Evolutionary conservation across 2,329 filamentous ascomycete genomes (phyloP).

Genomic region (Arachnomyces sp.): DNA sequence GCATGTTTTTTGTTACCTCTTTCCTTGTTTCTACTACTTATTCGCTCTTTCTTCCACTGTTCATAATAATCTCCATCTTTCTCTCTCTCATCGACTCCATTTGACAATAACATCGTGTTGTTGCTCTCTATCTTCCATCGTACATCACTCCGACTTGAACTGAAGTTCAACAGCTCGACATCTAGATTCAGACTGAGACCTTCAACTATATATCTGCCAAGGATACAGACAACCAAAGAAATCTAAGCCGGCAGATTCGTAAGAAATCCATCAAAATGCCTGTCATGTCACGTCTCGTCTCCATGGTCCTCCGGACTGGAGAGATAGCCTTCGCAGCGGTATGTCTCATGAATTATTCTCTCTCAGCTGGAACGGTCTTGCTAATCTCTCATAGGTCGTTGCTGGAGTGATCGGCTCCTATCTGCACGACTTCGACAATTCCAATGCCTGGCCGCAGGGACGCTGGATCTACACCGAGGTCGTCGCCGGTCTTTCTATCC

Average conservation of each 20-base stretch:
- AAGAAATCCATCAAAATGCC: conserved; percentile 32
- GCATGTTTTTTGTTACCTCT: too few relatives aligned
- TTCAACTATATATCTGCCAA: too few relatives aligned
- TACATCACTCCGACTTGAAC: too few relatives aligned
- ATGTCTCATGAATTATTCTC: conserved; percentile 16
- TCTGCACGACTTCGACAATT: conserved; percentile 45
- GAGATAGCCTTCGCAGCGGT: conserved; percentile 66
- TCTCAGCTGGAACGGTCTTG: conserved; percentile 16
- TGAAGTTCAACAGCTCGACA: too few relatives aligned
- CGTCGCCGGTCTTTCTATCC: conserved; percentile 59
- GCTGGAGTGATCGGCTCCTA: conserved; percentile 62
- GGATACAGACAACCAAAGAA: neutral
- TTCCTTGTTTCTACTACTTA: too few relatives aligned
- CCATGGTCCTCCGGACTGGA: conserved; percentile 51
- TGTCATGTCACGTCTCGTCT: conserved; percentile 47
- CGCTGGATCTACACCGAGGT: conserved; percentile 71
- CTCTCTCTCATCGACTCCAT: too few relatives aligned
- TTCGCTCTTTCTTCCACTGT: too few relatives aligned
- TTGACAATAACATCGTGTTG: too few relatives aligned
- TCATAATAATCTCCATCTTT: too few relatives aligned
- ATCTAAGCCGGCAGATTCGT: neutral
- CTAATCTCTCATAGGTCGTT: conserved; percentile 38
- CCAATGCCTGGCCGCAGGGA: conserved; percentile 48
- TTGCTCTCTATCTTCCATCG: too few relatives aligned
- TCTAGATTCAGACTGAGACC: too few relatives aligned